Evolutionary conservation across 2,329 filamentous ascomycete genomes (phyloP).

Genomic region (Corynespora cassiicola): DNA sequence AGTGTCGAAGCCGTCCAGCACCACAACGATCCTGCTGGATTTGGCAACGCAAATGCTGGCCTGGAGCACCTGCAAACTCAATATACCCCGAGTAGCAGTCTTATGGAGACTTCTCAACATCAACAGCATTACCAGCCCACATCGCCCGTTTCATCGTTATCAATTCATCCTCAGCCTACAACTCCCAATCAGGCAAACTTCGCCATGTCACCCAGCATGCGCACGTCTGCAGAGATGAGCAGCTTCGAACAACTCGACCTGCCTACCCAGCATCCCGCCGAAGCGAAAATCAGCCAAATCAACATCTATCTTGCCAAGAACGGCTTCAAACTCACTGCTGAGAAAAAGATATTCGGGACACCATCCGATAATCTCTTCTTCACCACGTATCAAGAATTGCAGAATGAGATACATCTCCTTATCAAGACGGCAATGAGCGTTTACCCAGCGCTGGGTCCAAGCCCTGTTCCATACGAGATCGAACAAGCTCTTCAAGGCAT

Average conservation of each 20-base stretch:
- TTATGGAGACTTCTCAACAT: too few relatives aligned
- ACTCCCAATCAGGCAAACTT: background rate
- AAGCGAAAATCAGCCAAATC: constrained; percentile 49
- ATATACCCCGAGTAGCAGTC: background rate
- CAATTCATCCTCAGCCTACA: constrained; percentile 1
- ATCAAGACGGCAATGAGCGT: constrained; percentile 16
- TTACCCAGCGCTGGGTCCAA: constrained; percentile 17
- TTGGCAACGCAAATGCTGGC: background rate
- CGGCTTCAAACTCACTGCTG: constrained; percentile 51
- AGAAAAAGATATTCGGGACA: constrained; percentile 24
- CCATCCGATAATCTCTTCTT: constrained; percentile 14
- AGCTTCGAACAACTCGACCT: constrained; percentile 9
- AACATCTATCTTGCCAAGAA: constrained; percentile 75
- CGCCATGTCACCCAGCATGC: constrained; percentile 2
- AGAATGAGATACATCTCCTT: constrained; percentile 19
- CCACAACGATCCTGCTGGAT: background rate
- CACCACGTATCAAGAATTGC: constrained; percentile 27
- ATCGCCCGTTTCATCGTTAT: constrained; percentile 2
- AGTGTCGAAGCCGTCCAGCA: constrained; percentile 20
- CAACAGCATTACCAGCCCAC: constrained; percentile 4
- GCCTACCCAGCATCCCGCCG: constrained; percentile 7
- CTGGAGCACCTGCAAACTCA: constrained; percentile 3
- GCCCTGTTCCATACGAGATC: background rate
- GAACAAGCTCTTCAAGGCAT: too few relatives aligned
- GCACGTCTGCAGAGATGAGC: background rate